Conservation (phyloP, 768 basidiomycete species). For the Psilocybe sp. region DNA sequence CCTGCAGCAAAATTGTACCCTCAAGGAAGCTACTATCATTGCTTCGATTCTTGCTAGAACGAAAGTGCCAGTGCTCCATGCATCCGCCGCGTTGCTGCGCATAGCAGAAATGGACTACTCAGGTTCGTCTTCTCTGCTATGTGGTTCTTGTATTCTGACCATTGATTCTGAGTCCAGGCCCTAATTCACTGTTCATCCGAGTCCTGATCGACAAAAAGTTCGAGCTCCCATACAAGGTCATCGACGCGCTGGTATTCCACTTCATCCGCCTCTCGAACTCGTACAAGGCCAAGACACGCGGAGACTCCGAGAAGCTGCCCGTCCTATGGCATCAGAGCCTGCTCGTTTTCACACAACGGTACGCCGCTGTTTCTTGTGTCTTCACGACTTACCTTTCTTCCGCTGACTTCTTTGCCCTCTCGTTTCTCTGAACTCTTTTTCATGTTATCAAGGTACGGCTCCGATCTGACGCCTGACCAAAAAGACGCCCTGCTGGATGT, state of each 20-base stretch:
- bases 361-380: constrained; percentile 12
- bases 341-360: constrained; percentile 93
- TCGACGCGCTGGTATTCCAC: constrained; percentile 97
- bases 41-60: constrained; percentile 89
- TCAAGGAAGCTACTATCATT: constrained; percentile 93
- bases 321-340: constrained; percentile 98
- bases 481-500: constrained; percentile 97
- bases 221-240: constrained; percentile 95
- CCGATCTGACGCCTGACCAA: constrained; percentile 93
- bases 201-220: constrained; percentile 97
- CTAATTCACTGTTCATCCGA: constrained; percentile 96
- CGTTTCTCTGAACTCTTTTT: not conserved
- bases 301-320: constrained; percentile 80
- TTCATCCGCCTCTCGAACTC: constrained; percentile 95
- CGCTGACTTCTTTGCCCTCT: not conserved
- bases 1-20: constrained; percentile 65
- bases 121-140: constrained; percentile 38
- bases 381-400: not conserved
- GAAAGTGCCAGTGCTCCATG: constrained; percentile 94
- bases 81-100: constrained; percentile 89
- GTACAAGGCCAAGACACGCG: constrained; percentile 69
- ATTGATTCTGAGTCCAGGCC: constrained; percentile 41
- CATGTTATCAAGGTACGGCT: constrained; percentile 66
- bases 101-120: constrained; percentile 97
- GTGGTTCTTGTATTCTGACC: not conserved